phyloP scores from a whole-genome alignment of 306 rosid genomes.

The Quercus wislizeni region DNA sequence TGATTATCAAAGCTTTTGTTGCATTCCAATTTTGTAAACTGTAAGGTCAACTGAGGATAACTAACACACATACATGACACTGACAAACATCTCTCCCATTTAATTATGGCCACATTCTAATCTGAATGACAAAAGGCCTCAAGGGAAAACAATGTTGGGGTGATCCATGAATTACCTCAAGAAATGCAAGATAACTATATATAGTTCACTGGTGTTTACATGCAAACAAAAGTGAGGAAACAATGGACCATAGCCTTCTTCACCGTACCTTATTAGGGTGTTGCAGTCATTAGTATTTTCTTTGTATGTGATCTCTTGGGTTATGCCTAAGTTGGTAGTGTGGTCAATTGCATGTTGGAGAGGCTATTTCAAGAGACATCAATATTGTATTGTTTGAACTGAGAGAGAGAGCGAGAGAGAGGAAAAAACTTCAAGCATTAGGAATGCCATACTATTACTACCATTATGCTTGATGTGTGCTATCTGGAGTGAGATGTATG shows the following conservation, averaged over 20 bases:
- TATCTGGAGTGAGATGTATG: neutral
- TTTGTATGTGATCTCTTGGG: neutral
- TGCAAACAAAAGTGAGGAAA: neutral
- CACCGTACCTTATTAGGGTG: neutral
- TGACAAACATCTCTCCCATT: neutral
- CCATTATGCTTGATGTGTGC: neutral
- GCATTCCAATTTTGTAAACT: neutral
- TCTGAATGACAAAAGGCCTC: neutral
- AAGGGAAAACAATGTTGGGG: neutral
- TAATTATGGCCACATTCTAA: neutral
- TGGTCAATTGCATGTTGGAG: neutral
- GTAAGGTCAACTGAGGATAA: neutral
- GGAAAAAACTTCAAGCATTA: neutral
- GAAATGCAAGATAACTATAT: neutral
- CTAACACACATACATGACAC: neutral
- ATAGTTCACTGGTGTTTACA: neutral
- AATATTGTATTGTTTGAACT: neutral
- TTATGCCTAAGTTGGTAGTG: neutral
- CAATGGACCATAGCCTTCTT: neutral
- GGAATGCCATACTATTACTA: neutral
- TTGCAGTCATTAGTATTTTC: neutral
- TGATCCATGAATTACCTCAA: neutral
- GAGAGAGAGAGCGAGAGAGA: neutral
- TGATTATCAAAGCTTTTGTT: neutral
- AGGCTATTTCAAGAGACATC: neutral